Evolutionary conservation across 371 early-diverging fungal species (phyloP).

Genomic region (Mucor lusitanicus): DNA sequence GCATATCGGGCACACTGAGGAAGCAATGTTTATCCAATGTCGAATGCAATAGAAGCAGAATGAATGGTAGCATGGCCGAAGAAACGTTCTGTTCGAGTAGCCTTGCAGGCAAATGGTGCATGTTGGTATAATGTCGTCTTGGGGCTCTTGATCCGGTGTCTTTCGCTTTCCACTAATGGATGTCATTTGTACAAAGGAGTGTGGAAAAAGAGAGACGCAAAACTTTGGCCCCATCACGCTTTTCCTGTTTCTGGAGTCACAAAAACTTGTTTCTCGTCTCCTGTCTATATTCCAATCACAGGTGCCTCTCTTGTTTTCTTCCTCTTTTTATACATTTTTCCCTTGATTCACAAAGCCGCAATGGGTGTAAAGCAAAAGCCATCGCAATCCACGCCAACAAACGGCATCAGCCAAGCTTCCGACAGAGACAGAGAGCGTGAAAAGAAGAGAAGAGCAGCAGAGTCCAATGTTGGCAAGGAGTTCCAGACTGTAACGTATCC

Average conservation of each 20-base stretch:
- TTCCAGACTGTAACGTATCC: slow-evolving; percentile 45
- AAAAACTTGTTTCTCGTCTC: background rate
- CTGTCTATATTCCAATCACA: background rate
- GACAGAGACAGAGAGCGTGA: slow-evolving; percentile 48
- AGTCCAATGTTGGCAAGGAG: slow-evolving; percentile 50
- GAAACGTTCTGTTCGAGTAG: slow-evolving; percentile 49
- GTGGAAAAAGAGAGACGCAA: background rate
- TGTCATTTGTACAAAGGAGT: background rate
- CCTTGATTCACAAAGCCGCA: background rate
- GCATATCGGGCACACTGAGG: slow-evolving; percentile 58
- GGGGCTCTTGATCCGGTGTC: background rate
- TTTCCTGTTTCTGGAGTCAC: background rate
- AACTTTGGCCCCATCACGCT: background rate
- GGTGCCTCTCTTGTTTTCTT: background rate
- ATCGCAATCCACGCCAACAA: slow-evolving; percentile 25
- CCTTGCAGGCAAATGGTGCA: slow-evolving; percentile 65
- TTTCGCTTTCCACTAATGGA: slow-evolving; percentile 10
- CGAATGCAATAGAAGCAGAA: slow-evolving; percentile 65
- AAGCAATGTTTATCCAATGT: slow-evolving; percentile 58
- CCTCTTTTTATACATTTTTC: background rate
- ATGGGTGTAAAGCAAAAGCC: slow-evolving; percentile 43
- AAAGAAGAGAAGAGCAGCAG: slow-evolving; percentile 38
- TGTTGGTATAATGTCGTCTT: slow-evolving; percentile 16
- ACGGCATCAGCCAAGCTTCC: slow-evolving; percentile 12
- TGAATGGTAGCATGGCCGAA: slow-evolving; percentile 64